Conservation (phyloP, 1,284 basidiomycete species). For the Tylopilus sp. region DNA sequence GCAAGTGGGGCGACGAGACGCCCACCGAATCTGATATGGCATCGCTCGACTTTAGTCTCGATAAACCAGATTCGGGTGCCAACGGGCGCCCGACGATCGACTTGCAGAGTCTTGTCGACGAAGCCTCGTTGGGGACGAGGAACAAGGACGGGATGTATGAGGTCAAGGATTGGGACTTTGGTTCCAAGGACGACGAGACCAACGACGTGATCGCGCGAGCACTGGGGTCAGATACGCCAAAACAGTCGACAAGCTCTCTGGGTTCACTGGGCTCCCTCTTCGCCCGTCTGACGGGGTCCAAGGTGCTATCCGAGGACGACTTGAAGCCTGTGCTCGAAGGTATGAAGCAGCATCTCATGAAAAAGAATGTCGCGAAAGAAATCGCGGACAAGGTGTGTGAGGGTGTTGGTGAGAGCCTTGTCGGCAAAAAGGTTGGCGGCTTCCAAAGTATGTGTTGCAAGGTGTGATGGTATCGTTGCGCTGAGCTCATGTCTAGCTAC, state of each 20-base stretch:
- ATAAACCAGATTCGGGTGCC: slow-evolving; percentile 43
- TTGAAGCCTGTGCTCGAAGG: slow-evolving; percentile 85
- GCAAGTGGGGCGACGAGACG: slow-evolving; percentile 88
- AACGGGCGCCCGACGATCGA: slow-evolving; percentile 46
- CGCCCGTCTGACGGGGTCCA: slow-evolving; percentile 81
- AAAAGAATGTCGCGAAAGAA: slow-evolving; percentile 97
- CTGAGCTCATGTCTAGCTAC: slow-evolving; percentile 53
- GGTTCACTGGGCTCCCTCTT: slow-evolving; percentile 76
- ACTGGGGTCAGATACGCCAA: slow-evolving; percentile 41
- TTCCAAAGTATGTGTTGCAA: slow-evolving; percentile 69
- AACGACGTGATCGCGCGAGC: slow-evolving; percentile 62
- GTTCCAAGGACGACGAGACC: slow-evolving; percentile 44
- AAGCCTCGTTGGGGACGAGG: slow-evolving; percentile 76
- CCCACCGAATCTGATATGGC: slow-evolving; percentile 85
- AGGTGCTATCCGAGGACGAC: slow-evolving; percentile 81
- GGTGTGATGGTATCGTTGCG: not conserved
- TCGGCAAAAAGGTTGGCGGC: slow-evolving; percentile 88
- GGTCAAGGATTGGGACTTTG: slow-evolving; percentile 89
- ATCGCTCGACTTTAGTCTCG: slow-evolving; percentile 79
- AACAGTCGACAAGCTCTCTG: slow-evolving; percentile 47
- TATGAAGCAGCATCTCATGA: slow-evolving; percentile 98
- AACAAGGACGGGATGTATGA: slow-evolving; percentile 89
- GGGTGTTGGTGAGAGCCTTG: slow-evolving; percentile 82
- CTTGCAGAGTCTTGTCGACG: slow-evolving; percentile 68
- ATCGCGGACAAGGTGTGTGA: slow-evolving; percentile 95